A percentile compares a stretch with the other conserved stretches of the same genome.
Evolutionary conservation across 164 flowering plant genomes (phyloP).

Genomic region (Magnolia changhungtana): DNA sequence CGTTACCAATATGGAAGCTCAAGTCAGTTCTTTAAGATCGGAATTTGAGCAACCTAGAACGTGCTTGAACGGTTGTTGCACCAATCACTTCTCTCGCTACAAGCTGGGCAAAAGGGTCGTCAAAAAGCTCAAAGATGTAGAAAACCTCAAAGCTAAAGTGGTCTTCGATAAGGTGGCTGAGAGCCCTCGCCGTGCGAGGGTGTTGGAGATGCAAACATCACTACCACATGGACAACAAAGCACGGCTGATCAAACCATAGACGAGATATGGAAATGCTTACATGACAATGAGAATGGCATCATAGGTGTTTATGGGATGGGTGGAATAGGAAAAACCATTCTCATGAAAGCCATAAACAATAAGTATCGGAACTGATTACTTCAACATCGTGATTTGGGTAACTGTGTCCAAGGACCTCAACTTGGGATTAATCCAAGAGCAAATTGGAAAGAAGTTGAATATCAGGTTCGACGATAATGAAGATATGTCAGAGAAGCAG

Average conservation of each 20-base stretch:
- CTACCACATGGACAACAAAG: no score
- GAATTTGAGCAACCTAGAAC: conserved; percentile 3
- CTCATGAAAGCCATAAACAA: background rate
- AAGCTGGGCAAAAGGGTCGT: conserved; percentile 14
- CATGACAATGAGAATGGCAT: background rate
- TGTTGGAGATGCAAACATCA: no score
- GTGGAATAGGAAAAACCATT: background rate
- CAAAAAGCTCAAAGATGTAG: background rate
- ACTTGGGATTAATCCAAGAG: background rate
- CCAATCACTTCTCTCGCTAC: conserved; percentile 3
- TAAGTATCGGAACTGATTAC: background rate
- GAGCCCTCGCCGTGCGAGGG: no score
- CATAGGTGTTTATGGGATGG: background rate
- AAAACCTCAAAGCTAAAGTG: no score
- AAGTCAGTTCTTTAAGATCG: background rate
- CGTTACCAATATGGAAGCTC: background rate
- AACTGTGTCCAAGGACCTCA: background rate
- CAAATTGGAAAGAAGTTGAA: no score
- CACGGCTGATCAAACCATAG: background rate
- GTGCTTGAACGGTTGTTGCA: background rate
- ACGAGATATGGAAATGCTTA: background rate
- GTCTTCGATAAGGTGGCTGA: no score
- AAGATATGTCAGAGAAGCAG: no score
- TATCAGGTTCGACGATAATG: no score
- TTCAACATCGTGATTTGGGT: background rate